phyloP scores from a whole-genome alignment of 345 rosid species.

The Eucalyptus sideroxylon region DNA sequence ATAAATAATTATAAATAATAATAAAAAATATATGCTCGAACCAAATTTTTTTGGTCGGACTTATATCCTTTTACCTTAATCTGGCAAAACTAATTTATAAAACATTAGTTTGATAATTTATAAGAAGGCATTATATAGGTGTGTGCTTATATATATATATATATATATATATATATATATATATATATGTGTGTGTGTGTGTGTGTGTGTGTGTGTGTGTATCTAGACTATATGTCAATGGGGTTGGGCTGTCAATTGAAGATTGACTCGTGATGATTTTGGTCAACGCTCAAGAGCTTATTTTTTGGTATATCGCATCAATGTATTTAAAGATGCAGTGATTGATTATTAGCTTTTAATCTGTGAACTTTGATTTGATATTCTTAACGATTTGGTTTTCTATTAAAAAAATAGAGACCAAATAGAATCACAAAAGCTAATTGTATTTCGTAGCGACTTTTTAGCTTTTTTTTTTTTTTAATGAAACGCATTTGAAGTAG shows the following conservation, averaged over 20 bases:
- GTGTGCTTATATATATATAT: background rate
- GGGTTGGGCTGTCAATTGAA: background rate
- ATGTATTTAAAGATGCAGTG: background rate
- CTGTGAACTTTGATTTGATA: no score
- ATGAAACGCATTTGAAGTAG: no score
- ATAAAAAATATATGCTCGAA: background rate
- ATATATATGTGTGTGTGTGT: no score
- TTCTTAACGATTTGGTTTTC: accelerated
- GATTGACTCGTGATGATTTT: no score
- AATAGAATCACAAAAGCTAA: no score
- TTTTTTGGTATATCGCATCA: accelerated
- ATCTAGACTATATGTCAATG: background rate
- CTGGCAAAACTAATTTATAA: background rate
- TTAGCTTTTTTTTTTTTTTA: no score
- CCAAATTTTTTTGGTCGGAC: background rate
- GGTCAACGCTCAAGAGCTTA: accelerated
- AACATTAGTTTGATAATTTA: no score
- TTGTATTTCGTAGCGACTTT: no score
- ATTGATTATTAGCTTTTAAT: no score
- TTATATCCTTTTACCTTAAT: background rate
- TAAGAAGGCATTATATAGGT: no score
- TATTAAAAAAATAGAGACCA: accelerated
- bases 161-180: no score
- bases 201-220: no score
- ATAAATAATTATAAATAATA: background rate